A percentile compares a stretch with the other conserved stretches of the same genome.
phyloP scores from a whole-genome alignment of 2,329 filamentous ascomycete genomes.

The Chaetomium sp. region DNA sequence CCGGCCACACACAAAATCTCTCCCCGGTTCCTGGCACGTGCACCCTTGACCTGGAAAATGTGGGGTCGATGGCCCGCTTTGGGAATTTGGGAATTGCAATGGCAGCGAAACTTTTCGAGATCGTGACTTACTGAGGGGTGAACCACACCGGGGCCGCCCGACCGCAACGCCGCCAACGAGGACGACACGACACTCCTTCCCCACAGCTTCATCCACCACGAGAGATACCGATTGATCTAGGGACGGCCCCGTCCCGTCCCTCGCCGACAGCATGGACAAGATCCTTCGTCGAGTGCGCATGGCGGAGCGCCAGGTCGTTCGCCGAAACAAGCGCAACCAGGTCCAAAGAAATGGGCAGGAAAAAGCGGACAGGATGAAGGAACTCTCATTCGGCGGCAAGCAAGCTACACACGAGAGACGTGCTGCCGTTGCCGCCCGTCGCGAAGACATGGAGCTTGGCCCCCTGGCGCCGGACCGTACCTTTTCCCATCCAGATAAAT shows the following conservation, averaged over 20 bases:
- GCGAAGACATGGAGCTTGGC: constrained; percentile 73
- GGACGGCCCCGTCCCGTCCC: constrained; percentile 5
- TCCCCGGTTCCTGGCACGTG: too few species aligned
- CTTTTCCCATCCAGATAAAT: constrained; percentile 52
- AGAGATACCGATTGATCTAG: constrained; percentile 3
- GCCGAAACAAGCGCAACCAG: constrained; percentile 32
- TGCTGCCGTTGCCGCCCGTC: constrained; percentile 44
- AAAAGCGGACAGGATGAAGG: constrained; percentile 20
- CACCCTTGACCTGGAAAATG: neutral
- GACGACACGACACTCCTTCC: neutral
- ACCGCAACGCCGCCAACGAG: neutral
- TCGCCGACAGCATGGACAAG: constrained; percentile 56
- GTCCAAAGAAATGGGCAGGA: neutral
- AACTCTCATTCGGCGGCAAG: constrained; percentile 1
- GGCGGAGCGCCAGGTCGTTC: constrained; percentile 57
- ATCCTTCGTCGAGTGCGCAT: constrained; percentile 59
- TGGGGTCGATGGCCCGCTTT: neutral
- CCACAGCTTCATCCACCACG: neutral
- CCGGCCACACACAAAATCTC: constrained; percentile 14
- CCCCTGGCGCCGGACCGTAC: constrained; percentile 72
- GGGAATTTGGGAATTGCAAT: neutral
- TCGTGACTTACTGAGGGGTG: neutral
- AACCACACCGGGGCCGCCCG: neutral
- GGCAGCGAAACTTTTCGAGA: constrained; percentile 13
- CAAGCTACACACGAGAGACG: constrained; percentile 24